These are phyloP conservation scores for Pelargonium citronellum DNA, from an alignment of 441 rosid genomes.

Conservation along the genomic window DNA sequence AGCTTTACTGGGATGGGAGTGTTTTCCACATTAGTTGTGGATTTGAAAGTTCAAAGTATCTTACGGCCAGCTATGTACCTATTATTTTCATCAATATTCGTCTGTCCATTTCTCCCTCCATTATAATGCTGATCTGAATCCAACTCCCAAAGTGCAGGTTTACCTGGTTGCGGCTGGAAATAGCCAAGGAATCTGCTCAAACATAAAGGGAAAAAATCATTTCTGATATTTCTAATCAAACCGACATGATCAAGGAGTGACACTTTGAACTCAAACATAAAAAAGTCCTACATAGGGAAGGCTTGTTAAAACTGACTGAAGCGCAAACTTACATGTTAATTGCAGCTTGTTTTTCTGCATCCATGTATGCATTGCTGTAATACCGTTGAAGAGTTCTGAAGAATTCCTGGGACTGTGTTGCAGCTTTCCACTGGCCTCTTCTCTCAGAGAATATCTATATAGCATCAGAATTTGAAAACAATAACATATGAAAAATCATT, in stretches of 20 bases:
- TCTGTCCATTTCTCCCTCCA: conserved; percentile 56
- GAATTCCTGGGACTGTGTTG: conserved; percentile 99
- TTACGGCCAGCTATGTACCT: conserved; percentile 42
- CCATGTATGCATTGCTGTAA: conserved; percentile 95
- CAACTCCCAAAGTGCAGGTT: conserved; percentile 85
- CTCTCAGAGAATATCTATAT: conserved; percentile 81
- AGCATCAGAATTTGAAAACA: conserved; percentile 20
- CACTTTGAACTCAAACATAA: conserved; percentile 5
- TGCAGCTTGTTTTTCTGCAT: conserved; percentile 94
- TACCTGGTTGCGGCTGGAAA: conserved; percentile 79
- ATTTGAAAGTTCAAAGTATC: conserved; percentile 2
- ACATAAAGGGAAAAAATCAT: conserved; percentile 2
- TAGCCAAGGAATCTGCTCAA: conserved; percentile 81
- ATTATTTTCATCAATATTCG: conserved; percentile 49
- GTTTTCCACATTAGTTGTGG: neutral
- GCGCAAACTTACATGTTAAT: conserved; percentile 67
- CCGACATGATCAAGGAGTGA: neutral
- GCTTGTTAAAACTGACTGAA: neutral
- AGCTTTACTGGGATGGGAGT: neutral
- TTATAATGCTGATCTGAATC: conserved; percentile 77
- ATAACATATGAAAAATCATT: neutral
- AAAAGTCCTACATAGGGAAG: neutral
- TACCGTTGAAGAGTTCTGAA: conserved; percentile 97
- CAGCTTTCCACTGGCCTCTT: conserved; percentile 99
- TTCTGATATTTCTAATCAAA: neutral